phyloP scores from a whole-genome alignment of 208 protist genomes.

The Wallacemonas collosoma region DNA sequence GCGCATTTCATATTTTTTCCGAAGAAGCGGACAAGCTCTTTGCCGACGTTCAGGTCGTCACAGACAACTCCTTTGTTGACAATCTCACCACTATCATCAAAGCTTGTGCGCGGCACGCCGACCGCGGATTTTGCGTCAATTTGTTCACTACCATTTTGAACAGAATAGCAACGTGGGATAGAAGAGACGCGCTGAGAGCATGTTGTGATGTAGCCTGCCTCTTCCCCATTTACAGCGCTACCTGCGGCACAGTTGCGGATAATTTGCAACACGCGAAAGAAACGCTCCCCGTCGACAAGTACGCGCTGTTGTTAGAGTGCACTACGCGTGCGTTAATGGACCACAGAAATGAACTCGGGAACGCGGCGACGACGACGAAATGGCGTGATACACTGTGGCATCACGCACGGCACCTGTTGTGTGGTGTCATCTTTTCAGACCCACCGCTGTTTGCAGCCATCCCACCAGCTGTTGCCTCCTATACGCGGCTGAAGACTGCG shows the following conservation, averaged over 20 bases:
- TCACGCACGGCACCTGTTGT: neutral
- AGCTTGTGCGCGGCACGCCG: conserved; percentile 21
- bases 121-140: conserved; percentile 21
- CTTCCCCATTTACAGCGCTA: conserved; percentile 9
- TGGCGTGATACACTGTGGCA: neutral
- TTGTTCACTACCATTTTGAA: conserved; percentile 23
- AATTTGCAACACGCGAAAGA: conserved; percentile 2
- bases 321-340: neutral
- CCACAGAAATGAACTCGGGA: neutral
- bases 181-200: conserved; percentile 22
- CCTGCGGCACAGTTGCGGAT: conserved; percentile 1
- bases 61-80: conserved; percentile 33
- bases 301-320: conserved; percentile 6
- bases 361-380: neutral
- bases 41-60: conserved; percentile 29
- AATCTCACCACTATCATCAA: conserved; percentile 28
- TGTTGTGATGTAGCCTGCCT: conserved; percentile 4
- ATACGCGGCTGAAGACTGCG: neutral
- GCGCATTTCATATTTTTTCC: conserved; percentile 49
- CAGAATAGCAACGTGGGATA: conserved; percentile 24
- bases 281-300: conserved; percentile 1
- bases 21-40: conserved; percentile 32
- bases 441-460: neutral
- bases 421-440: neutral
- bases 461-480: conserved; percentile 3